Conservation (phyloP, 768 basidiomycete species). For the Steccherinum ochraceum region DNA sequence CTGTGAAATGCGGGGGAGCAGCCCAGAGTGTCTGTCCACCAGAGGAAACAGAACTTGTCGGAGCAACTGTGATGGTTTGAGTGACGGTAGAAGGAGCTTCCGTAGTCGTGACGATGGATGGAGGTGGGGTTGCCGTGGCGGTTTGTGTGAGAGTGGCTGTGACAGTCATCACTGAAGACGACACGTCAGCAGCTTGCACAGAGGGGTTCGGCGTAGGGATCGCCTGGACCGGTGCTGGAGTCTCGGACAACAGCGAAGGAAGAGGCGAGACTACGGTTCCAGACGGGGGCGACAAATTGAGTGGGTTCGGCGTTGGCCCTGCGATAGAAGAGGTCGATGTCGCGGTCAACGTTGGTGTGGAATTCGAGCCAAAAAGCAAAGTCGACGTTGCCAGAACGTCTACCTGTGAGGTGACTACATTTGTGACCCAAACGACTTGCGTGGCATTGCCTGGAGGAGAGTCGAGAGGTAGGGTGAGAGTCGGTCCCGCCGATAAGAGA, state of each 20-base stretch:
- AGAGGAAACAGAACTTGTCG: not conserved
- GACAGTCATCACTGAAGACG: not conserved
- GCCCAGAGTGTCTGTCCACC: conserved; percentile 34
- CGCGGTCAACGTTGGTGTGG: not conserved
- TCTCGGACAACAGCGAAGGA: not conserved
- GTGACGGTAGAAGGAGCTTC: not conserved
- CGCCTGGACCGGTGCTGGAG: not conserved
- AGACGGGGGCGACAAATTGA: no score
- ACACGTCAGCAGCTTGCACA: not conserved
- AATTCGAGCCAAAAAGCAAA: not conserved
- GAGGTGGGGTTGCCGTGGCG: not conserved
- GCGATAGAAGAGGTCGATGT: no score
- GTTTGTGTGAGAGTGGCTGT: not conserved
- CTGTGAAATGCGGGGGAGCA: conserved; percentile 44
- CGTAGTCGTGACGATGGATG: not conserved
- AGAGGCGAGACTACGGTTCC: not conserved
- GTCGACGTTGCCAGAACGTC: not conserved
- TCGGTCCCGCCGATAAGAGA: not conserved
- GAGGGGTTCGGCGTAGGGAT: not conserved
- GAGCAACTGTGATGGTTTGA: not conserved
- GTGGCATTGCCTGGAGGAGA: not conserved
- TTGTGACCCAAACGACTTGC: not conserved
- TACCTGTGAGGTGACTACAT: not conserved
- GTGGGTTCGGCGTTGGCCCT: not conserved
- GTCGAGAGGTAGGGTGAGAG: not conserved